Evolutionary conservation across 495 filamentous ascomycete genomes (phyloP), one percentile per base, ranked within the genome.

Genomic region (Astrocystis sublimbata): DNA sequence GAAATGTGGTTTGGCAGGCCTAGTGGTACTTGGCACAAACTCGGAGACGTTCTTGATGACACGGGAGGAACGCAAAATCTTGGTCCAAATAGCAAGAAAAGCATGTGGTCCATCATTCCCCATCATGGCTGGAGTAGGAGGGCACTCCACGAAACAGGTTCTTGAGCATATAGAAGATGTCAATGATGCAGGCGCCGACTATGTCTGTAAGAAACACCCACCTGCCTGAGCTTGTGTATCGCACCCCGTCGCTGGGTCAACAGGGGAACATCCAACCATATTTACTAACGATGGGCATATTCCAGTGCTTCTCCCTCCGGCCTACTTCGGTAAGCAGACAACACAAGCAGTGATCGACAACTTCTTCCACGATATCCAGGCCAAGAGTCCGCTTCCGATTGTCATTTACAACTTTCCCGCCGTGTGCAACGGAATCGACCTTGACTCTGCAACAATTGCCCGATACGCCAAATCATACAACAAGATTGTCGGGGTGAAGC

Each of bases 331-430:
- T 42, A 83, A 83, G 63, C 76, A 79, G 13, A 87, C 86, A 8
- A 86, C 79, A 2, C 69, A 74, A 38, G 72, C 74, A 46, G 86
- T 89, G 31, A 76, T 91, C 4, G 77, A 80, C 60, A 73, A 70
- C 5, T 91, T 90, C 71, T 91, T 81, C 60, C 75, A 71, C 21
- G 83, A 88, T 26, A 78, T 91, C 0, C 85, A 83, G 6, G 65
- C 60, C 10, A 70, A 77, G 50, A 72, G 68, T 6, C 72, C 81
- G 6, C 68, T 90, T 10, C 86, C 85, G 0, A 78, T 90, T 36
- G 78, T 91, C 4, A 65, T 90, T 4, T 90, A 90, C 68, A 90
- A 91, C 66, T 90, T 90, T 75, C 88, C 88, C 0, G 86, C 79
- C 4, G 87, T 90, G 10, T 88, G 86, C 70, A 90, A 90, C 61